Evolutionary conservation across 257 asterid species (phyloP).

Genomic region (Salvia hispanica): DNA sequence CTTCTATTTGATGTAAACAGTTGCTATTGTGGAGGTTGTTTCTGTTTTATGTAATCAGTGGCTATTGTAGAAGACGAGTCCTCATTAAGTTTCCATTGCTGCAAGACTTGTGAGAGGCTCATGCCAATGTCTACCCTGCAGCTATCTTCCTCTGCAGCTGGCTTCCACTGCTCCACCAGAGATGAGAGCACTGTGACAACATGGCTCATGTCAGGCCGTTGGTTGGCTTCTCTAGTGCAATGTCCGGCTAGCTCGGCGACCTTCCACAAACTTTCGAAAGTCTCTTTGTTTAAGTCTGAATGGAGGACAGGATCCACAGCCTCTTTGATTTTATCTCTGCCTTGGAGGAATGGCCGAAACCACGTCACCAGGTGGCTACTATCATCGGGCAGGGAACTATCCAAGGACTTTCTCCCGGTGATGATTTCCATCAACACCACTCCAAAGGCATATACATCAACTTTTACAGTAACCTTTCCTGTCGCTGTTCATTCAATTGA

Average conservation of each 20-base stretch:
- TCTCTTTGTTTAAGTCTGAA: slow-evolving; percentile 48
- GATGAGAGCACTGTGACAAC: slow-evolving; percentile 67
- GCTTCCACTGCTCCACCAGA: slow-evolving; percentile 79
- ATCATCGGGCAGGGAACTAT: slow-evolving; percentile 66
- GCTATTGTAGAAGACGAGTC: slow-evolving; percentile 40
- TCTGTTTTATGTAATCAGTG: slow-evolving; percentile 32
- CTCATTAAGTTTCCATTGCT: slow-evolving; percentile 63
- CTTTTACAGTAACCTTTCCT: slow-evolving; percentile 83
- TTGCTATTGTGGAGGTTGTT: slow-evolving; percentile 35
- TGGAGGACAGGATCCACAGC: slow-evolving; percentile 52
- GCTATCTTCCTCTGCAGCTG: slow-evolving; percentile 40
- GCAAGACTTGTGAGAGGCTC: slow-evolving; percentile 68
- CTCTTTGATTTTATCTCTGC: slow-evolving; percentile 44
- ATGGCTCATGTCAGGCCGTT: slow-evolving; percentile 83
- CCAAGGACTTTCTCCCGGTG: slow-evolving; percentile 73
- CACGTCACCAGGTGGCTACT: slow-evolving; percentile 62
- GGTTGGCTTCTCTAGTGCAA: slow-evolving; percentile 74
- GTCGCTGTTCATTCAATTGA: slow-evolving; percentile 55
- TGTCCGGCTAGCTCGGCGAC: slow-evolving; percentile 78
- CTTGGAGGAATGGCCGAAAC: slow-evolving; percentile 56
- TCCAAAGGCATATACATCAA: slow-evolving; percentile 83
- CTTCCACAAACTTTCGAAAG: slow-evolving; percentile 49
- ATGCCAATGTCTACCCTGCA: slow-evolving; percentile 40
- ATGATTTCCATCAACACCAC: slow-evolving; percentile 86
- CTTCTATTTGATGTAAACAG: slow-evolving; percentile 25